A percentile compares a stretch with the other conserved stretches of the same genome.
These are phyloP conservation scores for Cystobasidiaceae sp. DNA, from an alignment of 1,284 basidiomycete species.

Conservation along the genomic window DNA sequence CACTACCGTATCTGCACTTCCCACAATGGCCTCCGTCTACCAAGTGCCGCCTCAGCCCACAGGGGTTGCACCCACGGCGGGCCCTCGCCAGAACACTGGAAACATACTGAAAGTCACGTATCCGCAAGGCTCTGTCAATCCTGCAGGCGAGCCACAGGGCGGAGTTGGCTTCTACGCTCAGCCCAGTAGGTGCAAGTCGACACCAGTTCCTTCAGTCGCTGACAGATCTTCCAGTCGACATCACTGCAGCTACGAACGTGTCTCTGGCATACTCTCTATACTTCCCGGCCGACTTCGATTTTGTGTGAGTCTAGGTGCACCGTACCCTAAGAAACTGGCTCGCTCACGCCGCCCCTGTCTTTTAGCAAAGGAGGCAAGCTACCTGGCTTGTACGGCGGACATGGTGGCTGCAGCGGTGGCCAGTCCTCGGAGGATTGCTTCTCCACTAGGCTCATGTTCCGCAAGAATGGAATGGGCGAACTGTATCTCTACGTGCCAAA, in stretches of 20 bases:
- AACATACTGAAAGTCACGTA: conserved; percentile 35
- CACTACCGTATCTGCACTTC: conserved; percentile 9
- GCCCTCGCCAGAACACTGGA: conserved; percentile 3
- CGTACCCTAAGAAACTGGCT: background rate
- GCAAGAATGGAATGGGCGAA: conserved; percentile 40
- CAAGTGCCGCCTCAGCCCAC: background rate
- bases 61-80: background rate
- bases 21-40: background rate
- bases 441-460: conserved; percentile 39
- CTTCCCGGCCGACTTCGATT: conserved; percentile 44
- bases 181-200: conserved; percentile 31
- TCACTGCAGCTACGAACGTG: conserved; percentile 32
- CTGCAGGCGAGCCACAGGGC: conserved; percentile 32
- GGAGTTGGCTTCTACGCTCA: conserved; percentile 40
- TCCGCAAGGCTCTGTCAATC: conserved; percentile 36
- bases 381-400: conserved; percentile 44
- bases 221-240: conserved; percentile 8
- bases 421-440: conserved; percentile 39
- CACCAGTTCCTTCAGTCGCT: background rate
- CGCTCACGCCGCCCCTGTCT: background rate
- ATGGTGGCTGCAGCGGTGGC: conserved; percentile 43
- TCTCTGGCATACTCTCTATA: conserved; percentile 43
- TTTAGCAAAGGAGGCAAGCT: conserved; percentile 42
- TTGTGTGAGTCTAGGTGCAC: conserved; percentile 31
- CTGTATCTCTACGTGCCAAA: conserved; percentile 57